A percentile compares a stretch with the other conserved stretches of the same genome.
phyloP scores from a whole-genome alignment of 2,329 filamentous ascomycete genomes.

The Colletotrichum tanaceti region DNA sequence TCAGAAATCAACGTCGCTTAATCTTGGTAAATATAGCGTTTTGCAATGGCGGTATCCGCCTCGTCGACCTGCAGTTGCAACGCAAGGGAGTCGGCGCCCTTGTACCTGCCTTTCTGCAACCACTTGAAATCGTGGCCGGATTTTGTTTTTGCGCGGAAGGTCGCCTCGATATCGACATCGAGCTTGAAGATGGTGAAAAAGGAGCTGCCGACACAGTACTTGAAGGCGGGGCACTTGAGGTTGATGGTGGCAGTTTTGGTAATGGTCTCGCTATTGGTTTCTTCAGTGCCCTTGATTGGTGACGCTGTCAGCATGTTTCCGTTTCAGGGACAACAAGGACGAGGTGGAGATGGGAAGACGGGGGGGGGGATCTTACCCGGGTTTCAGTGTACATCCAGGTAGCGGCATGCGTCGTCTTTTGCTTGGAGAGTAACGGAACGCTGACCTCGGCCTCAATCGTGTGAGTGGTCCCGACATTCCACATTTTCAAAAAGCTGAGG shows the following conservation, averaged over 20 bases:
- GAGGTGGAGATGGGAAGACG: not conserved
- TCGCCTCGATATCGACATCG: slow-evolving; percentile 40
- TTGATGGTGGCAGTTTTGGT: slow-evolving; percentile 39
- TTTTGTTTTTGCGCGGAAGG: slow-evolving; percentile 36
- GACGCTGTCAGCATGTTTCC: not conserved
- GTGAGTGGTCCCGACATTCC: slow-evolving; percentile 29
- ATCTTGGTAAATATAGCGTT: not conserved
- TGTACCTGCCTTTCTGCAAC: slow-evolving; percentile 35
- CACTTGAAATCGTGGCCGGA: slow-evolving; percentile 34
- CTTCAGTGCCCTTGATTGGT: slow-evolving; percentile 15
- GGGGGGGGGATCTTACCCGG: slow-evolving; percentile 22
- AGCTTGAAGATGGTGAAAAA: slow-evolving; percentile 41
- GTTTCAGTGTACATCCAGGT: slow-evolving; percentile 34
- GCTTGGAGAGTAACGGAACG: slow-evolving; percentile 28
- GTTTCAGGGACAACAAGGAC: too few relatives aligned
- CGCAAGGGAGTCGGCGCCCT: slow-evolving; percentile 36
- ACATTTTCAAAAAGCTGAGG: slow-evolving; percentile 23
- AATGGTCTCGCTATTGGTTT: slow-evolving; percentile 25
- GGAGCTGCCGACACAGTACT: slow-evolving; percentile 39
- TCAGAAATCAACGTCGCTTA: slow-evolving; percentile 5
- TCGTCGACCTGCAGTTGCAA: slow-evolving; percentile 39
- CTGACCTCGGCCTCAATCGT: slow-evolving; percentile 29
- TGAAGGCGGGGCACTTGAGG: slow-evolving; percentile 37
- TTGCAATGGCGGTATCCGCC: slow-evolving; percentile 20
- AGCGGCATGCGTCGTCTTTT: slow-evolving; percentile 21